A percentile compares a stretch with the other conserved stretches of the same genome.
These are phyloP conservation scores for Diplosphaera chodatii DNA, from an alignment of 139 green algal genomes.

Conservation along the genomic window DNA sequence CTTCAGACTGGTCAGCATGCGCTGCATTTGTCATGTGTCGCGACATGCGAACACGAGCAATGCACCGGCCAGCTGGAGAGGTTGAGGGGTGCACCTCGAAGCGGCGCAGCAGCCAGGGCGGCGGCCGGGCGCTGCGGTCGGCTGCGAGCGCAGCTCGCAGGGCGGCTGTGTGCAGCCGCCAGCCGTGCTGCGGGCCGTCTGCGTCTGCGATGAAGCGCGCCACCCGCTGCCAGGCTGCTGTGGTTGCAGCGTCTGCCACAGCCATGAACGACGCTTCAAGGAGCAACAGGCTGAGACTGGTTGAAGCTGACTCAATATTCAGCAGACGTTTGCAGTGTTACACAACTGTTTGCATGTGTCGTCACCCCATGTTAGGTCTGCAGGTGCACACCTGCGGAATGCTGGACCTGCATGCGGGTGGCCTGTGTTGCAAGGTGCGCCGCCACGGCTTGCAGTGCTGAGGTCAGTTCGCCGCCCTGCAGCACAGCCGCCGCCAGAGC, in stretches of 20 bases:
- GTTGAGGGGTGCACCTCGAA: constrained; percentile 13
- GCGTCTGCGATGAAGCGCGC: neutral
- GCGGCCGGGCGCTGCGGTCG: constrained; percentile 9
- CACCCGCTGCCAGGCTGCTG: constrained; percentile 12
- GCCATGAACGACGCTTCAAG: too few relatives aligned
- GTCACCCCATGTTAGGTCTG: neutral
- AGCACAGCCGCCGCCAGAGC: constrained; percentile 16
- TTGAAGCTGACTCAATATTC: too few relatives aligned
- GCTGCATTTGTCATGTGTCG: too few relatives aligned
- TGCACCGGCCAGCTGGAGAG: too few relatives aligned
- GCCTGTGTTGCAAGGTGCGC: constrained; percentile 2
- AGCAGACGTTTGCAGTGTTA: too few relatives aligned
- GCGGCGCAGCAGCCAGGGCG: constrained; percentile 26
- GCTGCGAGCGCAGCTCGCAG: constrained; percentile 18
- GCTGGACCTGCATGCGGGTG: constrained; percentile 10
- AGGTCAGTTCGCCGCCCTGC: constrained; percentile 7
- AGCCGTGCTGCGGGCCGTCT: constrained; percentile 3
- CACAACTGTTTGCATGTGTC: too few relatives aligned
- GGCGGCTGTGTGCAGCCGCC: constrained; percentile 18
- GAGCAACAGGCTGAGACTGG: too few relatives aligned
- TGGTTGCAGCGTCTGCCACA: neutral
- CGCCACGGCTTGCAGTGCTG: constrained; percentile 5
- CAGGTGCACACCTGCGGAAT: neutral
- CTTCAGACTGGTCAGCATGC: too few relatives aligned
- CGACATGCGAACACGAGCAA: too few relatives aligned